These are phyloP conservation scores for Eremothecium sinecaudum DNA, from an alignment of 1,139 yeast species.

Conservation along the genomic window DNA sequence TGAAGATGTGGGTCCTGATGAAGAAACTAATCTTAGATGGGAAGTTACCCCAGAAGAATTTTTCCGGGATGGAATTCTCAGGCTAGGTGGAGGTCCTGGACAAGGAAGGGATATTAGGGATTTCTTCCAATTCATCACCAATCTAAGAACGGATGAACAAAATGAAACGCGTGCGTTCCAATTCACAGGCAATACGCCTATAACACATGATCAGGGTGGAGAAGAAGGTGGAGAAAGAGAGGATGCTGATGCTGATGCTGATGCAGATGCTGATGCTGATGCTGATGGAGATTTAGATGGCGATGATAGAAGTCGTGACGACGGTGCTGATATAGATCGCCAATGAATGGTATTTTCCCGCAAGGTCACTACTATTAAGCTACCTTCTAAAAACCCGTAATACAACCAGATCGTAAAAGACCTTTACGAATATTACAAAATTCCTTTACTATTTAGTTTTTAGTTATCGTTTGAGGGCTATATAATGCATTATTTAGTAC, in stretches of 20 bases:
- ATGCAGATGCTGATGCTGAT: no score
- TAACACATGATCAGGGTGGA: slow-evolving; percentile 6
- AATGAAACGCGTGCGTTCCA: slow-evolving; percentile 15
- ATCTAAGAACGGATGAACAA: slow-evolving; percentile 16
- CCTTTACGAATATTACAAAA: no score
- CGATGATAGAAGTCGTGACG: no score
- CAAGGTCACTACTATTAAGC: no score
- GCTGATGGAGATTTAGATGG: no score
- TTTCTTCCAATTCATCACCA: slow-evolving; percentile 24
- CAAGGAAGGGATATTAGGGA: slow-evolving; percentile 22
- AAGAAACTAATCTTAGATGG: slow-evolving; percentile 14
- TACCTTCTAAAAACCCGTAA: no score
- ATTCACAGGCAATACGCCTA: slow-evolving; percentile 15
- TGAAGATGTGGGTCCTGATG: slow-evolving; percentile 18
- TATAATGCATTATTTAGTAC: no score
- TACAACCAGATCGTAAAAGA: no score
- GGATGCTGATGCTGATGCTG: slow-evolving; percentile 17
- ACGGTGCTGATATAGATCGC: no score
- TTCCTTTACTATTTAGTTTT: no score
- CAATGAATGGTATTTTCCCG: no score
- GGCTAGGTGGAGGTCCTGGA: slow-evolving; percentile 16
- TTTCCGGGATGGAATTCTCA: slow-evolving; percentile 11
- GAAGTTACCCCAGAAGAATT: slow-evolving; percentile 13
- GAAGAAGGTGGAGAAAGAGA: slow-evolving; percentile 20
- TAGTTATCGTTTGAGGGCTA: no score